Base-by-base conservation (phyloP, 2,329 filamentous ascomycete species). In the Cytospora piceae region DNA sequence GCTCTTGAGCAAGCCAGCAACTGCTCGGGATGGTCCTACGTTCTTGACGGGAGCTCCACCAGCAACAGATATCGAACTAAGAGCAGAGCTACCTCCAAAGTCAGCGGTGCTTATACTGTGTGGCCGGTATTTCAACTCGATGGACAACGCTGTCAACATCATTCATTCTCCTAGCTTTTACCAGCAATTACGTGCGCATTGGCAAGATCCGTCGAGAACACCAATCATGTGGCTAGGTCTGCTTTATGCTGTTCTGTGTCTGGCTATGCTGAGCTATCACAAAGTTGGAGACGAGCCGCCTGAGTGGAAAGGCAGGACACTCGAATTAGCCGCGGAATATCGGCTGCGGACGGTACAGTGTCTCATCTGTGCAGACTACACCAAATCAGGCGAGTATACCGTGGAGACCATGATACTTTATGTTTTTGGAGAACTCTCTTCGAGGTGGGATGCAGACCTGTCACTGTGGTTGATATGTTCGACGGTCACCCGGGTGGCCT, bases 81-180 rank as follows among this genome's bases (percentile, higher is more conserved):
- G 96, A 68, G 86, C 89, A 32, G 88, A 90, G 58, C 84, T 98
- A 52, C 95, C 95, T 1, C 83, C 90, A 0, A 94, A 93, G 74
- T 88, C 91, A 46, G 90, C 88, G 29, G 90, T 95, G n/a, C 87
- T 97, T 72, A 89, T 92, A 29, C 82, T 98, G 22, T 90, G 97
- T 68, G 89, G 90, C 68, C 88, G 94, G 67, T 99, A 96, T 74
- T 97, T 98, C 81, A 94, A 94, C 74, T 94, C 91, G 0, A 84
- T 88, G 77, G 87, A 90, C 69, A 86, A 86, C 49, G 83, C 85
- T n/a, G 86, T 88, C 74, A 89, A 87, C 73, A 88, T 95, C 69
- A 85, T 95, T 59, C 92, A 96, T 73, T 89, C 89, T 0, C 94
- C 93, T 14, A 94, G 92, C 0, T 97, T 97, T 72, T 88, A 94